Base-by-base conservation (phyloP, 2,329 filamentous ascomycete species). In the Cylindrodendrum hubeiense region DNA sequence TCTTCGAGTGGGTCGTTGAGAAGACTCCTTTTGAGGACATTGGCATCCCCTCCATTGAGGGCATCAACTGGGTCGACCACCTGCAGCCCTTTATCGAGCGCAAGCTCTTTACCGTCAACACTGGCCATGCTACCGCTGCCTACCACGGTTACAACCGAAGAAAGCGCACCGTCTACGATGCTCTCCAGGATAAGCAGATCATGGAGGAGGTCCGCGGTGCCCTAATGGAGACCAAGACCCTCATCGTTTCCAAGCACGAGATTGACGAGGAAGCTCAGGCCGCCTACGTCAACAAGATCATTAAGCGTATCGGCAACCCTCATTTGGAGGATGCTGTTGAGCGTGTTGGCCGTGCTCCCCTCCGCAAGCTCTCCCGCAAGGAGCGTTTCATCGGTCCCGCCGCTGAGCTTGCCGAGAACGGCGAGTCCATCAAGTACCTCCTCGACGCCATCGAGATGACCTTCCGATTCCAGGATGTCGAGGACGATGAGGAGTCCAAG, bases 91-190 rank as follows among this genome's bases (percentile, higher is more conserved):
- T 95, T 85, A 98, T 99, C 76, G 96, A 99, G 90, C 95, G 96
- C 81, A 99, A 99, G 89, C 91, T 99, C 70, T 99, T 95, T 87
- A 99, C 96, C 22, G 95, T 99, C 87, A 99, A 99, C 89, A 99
- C 96, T 22, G 93, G 94, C 60, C 96, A 99, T 79, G 96, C 96
- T 65, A 97, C 95, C 8, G 95, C 95, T 21, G 95, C 96, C 65
- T 98, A 98, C 88, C 95, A 96, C 81, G 95, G 95, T 60, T 93
- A 97, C 87, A 88, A 94, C 83, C 88, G 90, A 71, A 90, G 93
- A 77, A 95, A 97, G 87, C 86, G 89, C 77, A 97, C 92, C 66
- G 94, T 99, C 72, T 93, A 96, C 78, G 95, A 98, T 75, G 92
- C 95, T 9, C 88, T 98, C 69, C 88, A 89, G 67, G 94, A 98